phyloP scores from a whole-genome alignment of 2,329 filamentous ascomycete species.

The Dactylellina cionopaga region DNA sequence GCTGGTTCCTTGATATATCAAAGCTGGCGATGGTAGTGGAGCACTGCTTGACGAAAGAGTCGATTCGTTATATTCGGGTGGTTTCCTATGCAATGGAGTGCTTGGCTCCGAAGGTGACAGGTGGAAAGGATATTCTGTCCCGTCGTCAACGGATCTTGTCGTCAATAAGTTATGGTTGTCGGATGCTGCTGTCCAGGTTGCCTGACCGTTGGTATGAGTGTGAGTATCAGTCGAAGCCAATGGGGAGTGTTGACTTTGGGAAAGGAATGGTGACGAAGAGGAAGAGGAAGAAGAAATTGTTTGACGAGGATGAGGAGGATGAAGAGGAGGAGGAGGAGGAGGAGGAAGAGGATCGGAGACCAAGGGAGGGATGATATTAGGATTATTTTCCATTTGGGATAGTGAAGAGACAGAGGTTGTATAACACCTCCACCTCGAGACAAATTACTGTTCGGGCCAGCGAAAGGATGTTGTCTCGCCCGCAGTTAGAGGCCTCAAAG shows the following conservation, averaged over 20 bases:
- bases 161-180: constrained; percentile 20
- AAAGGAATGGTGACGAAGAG: constrained; percentile 20
- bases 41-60: constrained; percentile 40
- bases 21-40: constrained; percentile 18
- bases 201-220: constrained; percentile 14
- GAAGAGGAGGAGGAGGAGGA: background rate
- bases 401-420: constrained; percentile 41
- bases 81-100: constrained; percentile 27
- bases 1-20: constrained; percentile 20
- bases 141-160: constrained; percentile 31
- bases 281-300: constrained; percentile 18
- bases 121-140: constrained; percentile 37
- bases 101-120: constrained; percentile 41
- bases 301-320: constrained; percentile 5
- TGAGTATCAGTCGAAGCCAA: constrained; percentile 16
- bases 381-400: constrained; percentile 52
- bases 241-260: constrained; percentile 27
- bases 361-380: constrained; percentile 39
- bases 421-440: constrained; percentile 51
- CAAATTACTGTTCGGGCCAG: constrained; percentile 37
- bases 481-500: no score
- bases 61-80: constrained; percentile 34
- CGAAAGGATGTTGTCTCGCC: constrained; percentile 47
- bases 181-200: constrained; percentile 29
- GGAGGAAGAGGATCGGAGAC: constrained; percentile 14